Conservation (phyloP, 345 rosid species). For the Jatropha curcas region DNA sequence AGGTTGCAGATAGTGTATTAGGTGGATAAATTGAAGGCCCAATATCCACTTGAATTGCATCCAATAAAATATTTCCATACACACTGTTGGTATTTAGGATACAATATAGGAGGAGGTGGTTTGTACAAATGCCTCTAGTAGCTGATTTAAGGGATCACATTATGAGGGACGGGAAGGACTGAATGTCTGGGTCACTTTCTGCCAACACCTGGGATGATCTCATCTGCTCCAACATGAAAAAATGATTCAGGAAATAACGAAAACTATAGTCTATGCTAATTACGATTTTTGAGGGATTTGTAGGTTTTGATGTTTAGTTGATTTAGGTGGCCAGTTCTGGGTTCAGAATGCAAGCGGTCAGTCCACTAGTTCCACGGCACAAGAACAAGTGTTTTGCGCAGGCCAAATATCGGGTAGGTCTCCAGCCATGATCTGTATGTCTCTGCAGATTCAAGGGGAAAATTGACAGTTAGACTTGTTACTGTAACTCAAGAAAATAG, state of each 20-base stretch:
- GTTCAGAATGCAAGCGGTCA: conserved; percentile 76
- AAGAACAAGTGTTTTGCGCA: conserved; percentile 91
- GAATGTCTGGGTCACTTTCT: conserved; percentile 67
- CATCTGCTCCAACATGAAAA: conserved; percentile 79
- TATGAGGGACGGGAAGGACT: conserved; percentile 51
- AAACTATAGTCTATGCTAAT: conserved; percentile 45
- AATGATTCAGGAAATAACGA: conserved; percentile 68
- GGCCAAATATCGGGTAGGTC: conserved; percentile 80
- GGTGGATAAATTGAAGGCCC: conserved; percentile 55
- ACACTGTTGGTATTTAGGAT: conserved; percentile 76
- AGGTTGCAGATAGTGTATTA: conserved; percentile 69
- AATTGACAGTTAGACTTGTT: background rate
- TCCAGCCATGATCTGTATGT: conserved; percentile 88
- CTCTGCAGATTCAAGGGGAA: conserved; percentile 29
- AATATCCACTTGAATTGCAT: conserved; percentile 49
- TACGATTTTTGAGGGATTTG: conserved; percentile 59
- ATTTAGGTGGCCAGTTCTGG: conserved; percentile 86
- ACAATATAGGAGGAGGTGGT: conserved; percentile 59
- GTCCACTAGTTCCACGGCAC: conserved; percentile 66
- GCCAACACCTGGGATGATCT: conserved; percentile 80
- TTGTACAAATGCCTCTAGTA: conserved; percentile 62
- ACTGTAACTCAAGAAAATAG: background rate
- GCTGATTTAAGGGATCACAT: conserved; percentile 68
- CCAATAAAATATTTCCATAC: conserved; percentile 74
- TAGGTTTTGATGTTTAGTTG: conserved; percentile 74